Percentiles rank a stretch among this genome's conserved stretches.
These are phyloP conservation scores for Musa itinerans DNA, from an alignment of 176 grass and related monocot genomes.

Conservation along the genomic window DNA sequence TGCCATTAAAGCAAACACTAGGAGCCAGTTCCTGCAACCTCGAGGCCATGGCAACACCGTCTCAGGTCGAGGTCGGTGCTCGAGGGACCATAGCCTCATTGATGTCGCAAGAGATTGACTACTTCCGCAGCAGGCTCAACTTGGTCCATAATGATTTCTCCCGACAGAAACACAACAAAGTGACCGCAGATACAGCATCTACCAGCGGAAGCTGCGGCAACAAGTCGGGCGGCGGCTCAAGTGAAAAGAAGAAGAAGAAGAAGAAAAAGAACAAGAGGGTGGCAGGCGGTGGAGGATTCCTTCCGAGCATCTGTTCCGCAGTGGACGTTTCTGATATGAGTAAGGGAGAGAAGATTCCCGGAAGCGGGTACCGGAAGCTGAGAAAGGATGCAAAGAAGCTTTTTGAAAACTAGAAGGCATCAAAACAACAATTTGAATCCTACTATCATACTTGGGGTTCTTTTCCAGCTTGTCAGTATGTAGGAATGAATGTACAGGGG, in stretches of 20 bases:
- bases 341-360: background rate
- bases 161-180: background rate
- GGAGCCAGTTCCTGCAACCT: too few relatives aligned
- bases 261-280: conserved; percentile 7
- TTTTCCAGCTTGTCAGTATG: too few relatives aligned
- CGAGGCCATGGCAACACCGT: conserved; percentile 7
- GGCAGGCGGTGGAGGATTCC: conserved; percentile 4
- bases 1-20: too few relatives aligned
- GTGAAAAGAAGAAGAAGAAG: background rate
- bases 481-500: too few relatives aligned
- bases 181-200: background rate
- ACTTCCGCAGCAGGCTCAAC: conserved; percentile 20
- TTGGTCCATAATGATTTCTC: background rate
- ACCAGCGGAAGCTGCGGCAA: conserved; percentile 1
- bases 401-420: too few relatives aligned
- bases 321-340: conserved; percentile 19
- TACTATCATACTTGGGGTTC: too few relatives aligned
- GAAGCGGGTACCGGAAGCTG: background rate
- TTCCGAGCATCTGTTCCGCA: conserved; percentile 40
- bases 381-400: background rate
- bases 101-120: conserved; percentile 34
- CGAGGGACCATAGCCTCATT: conserved; percentile 34
- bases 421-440: too few relatives aligned
- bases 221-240: background rate
- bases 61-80: conserved; percentile 33